A percentile compares a stretch with the other conserved stretches of the same genome.
These are phyloP conservation scores for Hypomyces rosellus DNA, from an alignment of 2,329 filamentous ascomycete species.

Conservation along the genomic window DNA sequence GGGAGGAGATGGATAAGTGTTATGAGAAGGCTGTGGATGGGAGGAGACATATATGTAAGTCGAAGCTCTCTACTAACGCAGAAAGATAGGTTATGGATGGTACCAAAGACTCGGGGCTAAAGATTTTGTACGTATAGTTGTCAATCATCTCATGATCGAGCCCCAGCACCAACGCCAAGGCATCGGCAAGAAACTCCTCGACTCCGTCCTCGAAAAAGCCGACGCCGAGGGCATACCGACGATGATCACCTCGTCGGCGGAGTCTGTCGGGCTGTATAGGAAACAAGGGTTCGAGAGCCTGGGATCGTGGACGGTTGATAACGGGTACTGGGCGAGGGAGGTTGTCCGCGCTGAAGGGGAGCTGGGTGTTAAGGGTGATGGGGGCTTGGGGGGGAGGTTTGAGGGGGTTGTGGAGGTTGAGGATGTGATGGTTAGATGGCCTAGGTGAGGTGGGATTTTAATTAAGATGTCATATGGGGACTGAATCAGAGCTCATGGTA, in stretches of 20 bases:
- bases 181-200: slow-evolving; percentile 14
- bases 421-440: slow-evolving; percentile 13
- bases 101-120: too few species aligned
- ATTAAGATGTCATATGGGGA: neutral
- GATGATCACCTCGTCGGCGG: slow-evolving; percentile 17
- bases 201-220: slow-evolving; percentile 5
- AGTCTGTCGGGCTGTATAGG: slow-evolving; percentile 15
- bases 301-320: slow-evolving; percentile 15
- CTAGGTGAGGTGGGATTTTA: neutral
- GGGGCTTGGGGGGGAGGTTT: slow-evolving; percentile 10
- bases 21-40: slow-evolving; percentile 14
- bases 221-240: slow-evolving; percentile 10
- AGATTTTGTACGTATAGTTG: slow-evolving; percentile 6
- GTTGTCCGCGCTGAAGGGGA: slow-evolving; percentile 5
- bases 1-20: slow-evolving; percentile 16
- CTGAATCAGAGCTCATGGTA: too few species aligned
- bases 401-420: slow-evolving; percentile 15
- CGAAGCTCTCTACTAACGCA: too few species aligned
- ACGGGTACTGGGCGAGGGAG: slow-evolving; percentile 13
- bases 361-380: slow-evolving; percentile 11
- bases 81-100: too few species aligned
- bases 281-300: slow-evolving; percentile 15
- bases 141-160: slow-evolving; percentile 19
- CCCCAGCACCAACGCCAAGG: slow-evolving; percentile 17
- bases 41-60: slow-evolving; percentile 15